Evolutionary conservation across 257 asterid genomes (phyloP).

Genomic region (Perilla frutescens): DNA sequence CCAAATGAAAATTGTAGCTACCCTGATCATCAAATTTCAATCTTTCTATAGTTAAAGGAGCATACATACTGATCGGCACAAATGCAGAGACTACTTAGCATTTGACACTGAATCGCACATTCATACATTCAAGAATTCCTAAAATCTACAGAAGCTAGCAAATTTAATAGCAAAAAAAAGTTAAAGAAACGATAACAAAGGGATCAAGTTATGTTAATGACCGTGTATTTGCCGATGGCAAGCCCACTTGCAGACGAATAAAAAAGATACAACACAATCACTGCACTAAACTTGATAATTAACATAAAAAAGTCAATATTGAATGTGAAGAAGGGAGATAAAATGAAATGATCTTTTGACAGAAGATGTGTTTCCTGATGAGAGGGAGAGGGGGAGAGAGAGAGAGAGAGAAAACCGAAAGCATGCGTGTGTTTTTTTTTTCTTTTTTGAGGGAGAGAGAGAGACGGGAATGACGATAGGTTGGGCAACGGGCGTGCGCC

Average conservation of each 20-base stretch:
- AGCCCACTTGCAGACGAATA: conserved; percentile 33
- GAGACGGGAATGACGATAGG: conserved; percentile 38
- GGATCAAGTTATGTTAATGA: conserved; percentile 27
- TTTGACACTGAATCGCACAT: neutral
- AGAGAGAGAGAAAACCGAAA: conserved; percentile 26
- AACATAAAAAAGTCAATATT: conserved; percentile 27
- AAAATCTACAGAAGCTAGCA: neutral
- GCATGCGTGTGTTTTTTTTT: conserved; percentile 24
- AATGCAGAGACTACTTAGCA: neutral
- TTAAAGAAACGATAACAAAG: conserved; percentile 19
- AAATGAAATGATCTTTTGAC: conserved; percentile 25
- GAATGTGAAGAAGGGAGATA: conserved; percentile 17
- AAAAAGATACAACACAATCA: conserved; percentile 43
- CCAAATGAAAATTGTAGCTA: conserved; percentile 17
- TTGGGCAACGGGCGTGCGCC: conserved; percentile 54
- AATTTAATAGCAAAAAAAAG: neutral
- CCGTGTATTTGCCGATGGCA: conserved; percentile 38
- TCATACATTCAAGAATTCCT: neutral
- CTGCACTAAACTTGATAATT: conserved; percentile 31
- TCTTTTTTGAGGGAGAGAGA: conserved; percentile 28
- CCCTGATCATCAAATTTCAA: conserved; percentile 33
- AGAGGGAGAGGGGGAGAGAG: conserved; percentile 27
- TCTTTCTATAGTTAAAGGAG: neutral
- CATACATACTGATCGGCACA: conserved; percentile 15
- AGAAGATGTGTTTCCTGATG: conserved; percentile 22